A percentile compares a stretch with the other conserved stretches of the same genome.
phyloP scores from a whole-genome alignment of 306 rosid genomes.

The Ormosia semicastrata region DNA sequence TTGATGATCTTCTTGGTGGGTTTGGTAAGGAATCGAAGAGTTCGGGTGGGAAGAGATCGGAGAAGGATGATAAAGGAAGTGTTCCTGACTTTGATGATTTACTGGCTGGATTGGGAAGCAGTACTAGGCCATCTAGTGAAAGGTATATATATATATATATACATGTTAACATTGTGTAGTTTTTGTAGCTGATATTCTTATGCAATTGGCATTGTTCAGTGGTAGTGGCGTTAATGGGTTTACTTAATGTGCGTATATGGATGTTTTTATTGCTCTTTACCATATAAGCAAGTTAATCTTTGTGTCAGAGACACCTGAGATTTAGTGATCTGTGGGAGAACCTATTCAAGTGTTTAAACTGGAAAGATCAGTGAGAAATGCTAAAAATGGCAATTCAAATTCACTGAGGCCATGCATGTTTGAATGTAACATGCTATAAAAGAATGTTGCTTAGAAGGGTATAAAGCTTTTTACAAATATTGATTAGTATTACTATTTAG shows the following conservation, averaged over 20 bases:
- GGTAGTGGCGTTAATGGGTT: constrained; percentile 6
- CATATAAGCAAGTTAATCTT: not conserved
- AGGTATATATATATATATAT: constrained; percentile 47
- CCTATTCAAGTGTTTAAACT: not conserved
- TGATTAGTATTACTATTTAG: no score
- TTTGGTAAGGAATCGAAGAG: constrained; percentile 69
- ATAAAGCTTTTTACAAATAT: not conserved
- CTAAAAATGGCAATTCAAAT: not conserved
- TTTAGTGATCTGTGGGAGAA: not conserved
- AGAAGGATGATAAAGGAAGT: constrained; percentile 44
- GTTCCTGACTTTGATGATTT: constrained; percentile 69
- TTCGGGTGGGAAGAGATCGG: constrained; percentile 42
- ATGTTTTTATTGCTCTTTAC: constrained; percentile 2
- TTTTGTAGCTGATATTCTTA: constrained; percentile 6
- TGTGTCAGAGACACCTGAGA: not conserved
- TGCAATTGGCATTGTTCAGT: constrained; percentile 22
- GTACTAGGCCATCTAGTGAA: constrained; percentile 43
- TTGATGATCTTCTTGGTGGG: constrained; percentile 85
- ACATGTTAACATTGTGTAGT: not conserved
- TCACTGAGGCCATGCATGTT: not conserved
- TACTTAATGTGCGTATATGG: constrained; percentile 1
- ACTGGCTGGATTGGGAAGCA: constrained; percentile 74
- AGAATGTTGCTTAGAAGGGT: not conserved
- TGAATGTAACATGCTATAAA: not conserved
- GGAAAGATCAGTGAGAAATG: not conserved